phyloP scores from a whole-genome alignment of 2,329 filamentous ascomycete genomes.

The Pseudohalonectria lignicola region DNA sequence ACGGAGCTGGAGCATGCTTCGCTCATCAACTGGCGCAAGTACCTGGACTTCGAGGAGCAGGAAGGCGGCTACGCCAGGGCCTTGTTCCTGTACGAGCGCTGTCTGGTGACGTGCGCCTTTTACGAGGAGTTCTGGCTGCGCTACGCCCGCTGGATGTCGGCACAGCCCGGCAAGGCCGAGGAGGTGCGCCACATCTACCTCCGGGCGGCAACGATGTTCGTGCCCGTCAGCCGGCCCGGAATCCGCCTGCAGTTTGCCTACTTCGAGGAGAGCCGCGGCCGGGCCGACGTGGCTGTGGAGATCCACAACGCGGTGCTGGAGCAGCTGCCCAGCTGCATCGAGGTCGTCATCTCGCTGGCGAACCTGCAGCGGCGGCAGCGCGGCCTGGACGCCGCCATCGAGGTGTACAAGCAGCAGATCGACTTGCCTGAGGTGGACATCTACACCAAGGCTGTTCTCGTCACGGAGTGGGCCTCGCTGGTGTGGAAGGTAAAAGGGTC shows the following conservation, averaged over 20 bases:
- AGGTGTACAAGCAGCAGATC: slow-evolving; percentile 72
- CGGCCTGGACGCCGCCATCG: slow-evolving; percentile 74
- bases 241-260: slow-evolving; percentile 86
- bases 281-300: slow-evolving; percentile 67
- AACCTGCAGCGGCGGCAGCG: slow-evolving; percentile 76
- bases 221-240: slow-evolving; percentile 74
- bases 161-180: slow-evolving; percentile 70
- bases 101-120: slow-evolving; percentile 81
- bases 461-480: slow-evolving; percentile 78
- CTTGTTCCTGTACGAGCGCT: slow-evolving; percentile 85
- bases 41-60: slow-evolving; percentile 87
- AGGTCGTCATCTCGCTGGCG: slow-evolving; percentile 80
- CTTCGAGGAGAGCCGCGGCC: slow-evolving; percentile 79
- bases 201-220: slow-evolving; percentile 72
- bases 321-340: slow-evolving; percentile 68
- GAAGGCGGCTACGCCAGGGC: slow-evolving; percentile 68
- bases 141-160: slow-evolving; percentile 90
- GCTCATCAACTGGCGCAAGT: slow-evolving; percentile 86
- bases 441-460: slow-evolving; percentile 75
- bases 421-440: slow-evolving; percentile 61
- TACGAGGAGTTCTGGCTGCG: slow-evolving; percentile 98
- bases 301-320: slow-evolving; percentile 75
- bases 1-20: slow-evolving; percentile 83
- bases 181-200: slow-evolving; percentile 89
- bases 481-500: slow-evolving; percentile 82